Evolutionary conservation across 192 early-diverging fungal genomes (phyloP).

Genomic region (Backusella luteola): DNA sequence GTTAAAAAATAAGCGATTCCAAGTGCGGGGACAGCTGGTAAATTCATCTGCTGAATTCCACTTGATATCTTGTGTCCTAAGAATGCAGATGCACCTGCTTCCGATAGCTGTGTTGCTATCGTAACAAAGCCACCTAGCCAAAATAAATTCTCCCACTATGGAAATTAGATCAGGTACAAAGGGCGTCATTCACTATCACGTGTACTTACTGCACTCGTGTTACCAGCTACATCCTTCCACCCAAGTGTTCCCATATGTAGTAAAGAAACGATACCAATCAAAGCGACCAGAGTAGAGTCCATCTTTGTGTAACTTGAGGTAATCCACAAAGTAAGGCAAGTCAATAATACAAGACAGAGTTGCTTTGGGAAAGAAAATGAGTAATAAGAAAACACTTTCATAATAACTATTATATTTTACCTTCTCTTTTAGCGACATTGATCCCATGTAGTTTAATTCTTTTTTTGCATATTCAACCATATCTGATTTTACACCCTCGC

Average conservation of each 20-base stretch:
- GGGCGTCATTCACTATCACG: not conserved
- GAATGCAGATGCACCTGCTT: conserved; percentile 65
- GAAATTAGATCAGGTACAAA: not conserved
- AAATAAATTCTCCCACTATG: conserved; percentile 78
- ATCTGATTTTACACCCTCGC: conserved; percentile 6
- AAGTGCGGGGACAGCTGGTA: conserved; percentile 46
- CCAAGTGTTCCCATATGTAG: conserved; percentile 55
- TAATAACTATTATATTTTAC: not conserved
- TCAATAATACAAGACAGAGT: conserved; percentile 50
- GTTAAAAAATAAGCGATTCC: conserved; percentile 64
- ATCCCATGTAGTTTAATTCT: conserved; percentile 18
- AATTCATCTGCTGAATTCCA: conserved; percentile 28
- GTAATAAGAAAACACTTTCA: not conserved
- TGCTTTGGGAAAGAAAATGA: conserved; percentile 17
- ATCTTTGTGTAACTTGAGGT: conserved; percentile 56
- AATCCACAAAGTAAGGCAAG: conserved; percentile 62
- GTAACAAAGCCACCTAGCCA: conserved; percentile 81
- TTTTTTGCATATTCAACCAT: conserved; percentile 16
- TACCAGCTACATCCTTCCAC: conserved; percentile 67
- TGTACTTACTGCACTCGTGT: conserved; percentile 54
- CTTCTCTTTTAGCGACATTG: conserved; percentile 19
- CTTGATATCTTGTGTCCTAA: conserved; percentile 58
- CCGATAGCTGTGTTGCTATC: conserved; percentile 69
- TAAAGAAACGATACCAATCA: conserved; percentile 56
- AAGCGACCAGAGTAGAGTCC: conserved; percentile 68